A percentile compares a stretch with the other conserved stretches of the same genome.
These are phyloP conservation scores for Pleurotus salmoneostramineus DNA, from an alignment of 768 basidiomycete species.

Conservation along the genomic window DNA sequence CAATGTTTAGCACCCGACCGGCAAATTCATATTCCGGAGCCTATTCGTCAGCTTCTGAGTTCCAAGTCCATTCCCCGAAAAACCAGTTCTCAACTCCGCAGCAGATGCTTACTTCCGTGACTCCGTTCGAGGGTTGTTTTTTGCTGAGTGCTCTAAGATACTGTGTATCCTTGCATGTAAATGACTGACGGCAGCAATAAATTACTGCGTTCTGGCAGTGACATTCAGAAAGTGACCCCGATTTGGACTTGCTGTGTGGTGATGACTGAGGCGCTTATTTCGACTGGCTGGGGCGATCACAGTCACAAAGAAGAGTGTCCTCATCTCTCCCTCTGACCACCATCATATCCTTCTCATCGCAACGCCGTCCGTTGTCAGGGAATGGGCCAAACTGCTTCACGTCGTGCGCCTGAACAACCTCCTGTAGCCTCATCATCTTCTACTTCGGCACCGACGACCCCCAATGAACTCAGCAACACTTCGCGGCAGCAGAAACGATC, in stretches of 20 bases:
- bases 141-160: too few relatives aligned
- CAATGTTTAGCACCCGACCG: too few relatives aligned
- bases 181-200: too few relatives aligned
- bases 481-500: conserved; percentile 2
- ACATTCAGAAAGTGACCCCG: background rate
- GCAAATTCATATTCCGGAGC: too few relatives aligned
- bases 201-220: too few relatives aligned
- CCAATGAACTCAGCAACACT: background rate
- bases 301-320: background rate
- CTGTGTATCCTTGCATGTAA: too few relatives aligned
- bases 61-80: too few relatives aligned
- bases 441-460: background rate
- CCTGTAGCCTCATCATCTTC: background rate
- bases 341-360: background rate
- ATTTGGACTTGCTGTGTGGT: background rate
- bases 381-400: background rate
- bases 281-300: too few relatives aligned
- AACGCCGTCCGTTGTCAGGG: background rate
- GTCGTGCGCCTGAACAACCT: background rate
- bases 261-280: background rate
- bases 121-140: too few relatives aligned
- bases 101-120: too few relatives aligned
- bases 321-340: background rate
- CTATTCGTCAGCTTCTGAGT: too few relatives aligned
- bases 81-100: too few relatives aligned